Evolutionary conservation across 2,329 filamentous ascomycete species (phyloP), one percentile per base, ranked within the genome.

Genomic region (Cadophora malorum): DNA sequence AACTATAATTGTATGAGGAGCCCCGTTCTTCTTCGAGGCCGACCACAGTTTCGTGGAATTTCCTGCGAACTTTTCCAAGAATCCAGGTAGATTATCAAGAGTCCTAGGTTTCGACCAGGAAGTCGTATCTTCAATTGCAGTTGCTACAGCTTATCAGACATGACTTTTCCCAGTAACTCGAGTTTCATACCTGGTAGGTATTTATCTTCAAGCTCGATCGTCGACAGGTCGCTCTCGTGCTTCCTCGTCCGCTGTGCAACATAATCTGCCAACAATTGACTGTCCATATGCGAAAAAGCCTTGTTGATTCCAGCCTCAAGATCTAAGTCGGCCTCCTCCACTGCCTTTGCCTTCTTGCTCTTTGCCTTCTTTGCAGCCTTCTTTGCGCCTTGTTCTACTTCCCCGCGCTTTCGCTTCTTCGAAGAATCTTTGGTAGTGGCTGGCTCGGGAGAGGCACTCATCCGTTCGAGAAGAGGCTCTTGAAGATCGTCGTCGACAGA

Each of bases 1-100:
- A n/a, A 99, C 86, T 45, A 99, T 88, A 65, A 99, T 84, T 0
- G 95, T 98, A 79, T 98, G 96, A 38, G 92, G 92, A 0, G 88
- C 83, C 6, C 91, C 91, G 50, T 89, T 90, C 74, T 88, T 83
- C 80, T 90, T 86, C 0, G 91, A 86, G 0, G 91, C 86, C 0
- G 84, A 85, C 76, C 77, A 78, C 23, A 97, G 82, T 65, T 83
- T 85, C 65, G 84, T 82, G 0, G 86, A 83, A 61, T 88, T 85
- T 28, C 83, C 83, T 0, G 86, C 80, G 70, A 90, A 88, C 61
- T 81, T 79, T 77, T 95, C 93, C 59, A 99, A 79, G 74, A 97
- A 99, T 0, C 84, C 84, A 0, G 95, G 89, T 19, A 98, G 83
- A 69, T 94, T 90, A 1, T 91, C 88, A 59, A 93, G 82, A 6